Evolutionary conservation across 768 basidiomycete species (phyloP), one percentile per base, ranked within the genome.

Genomic region (Tulasnella sp.): DNA sequence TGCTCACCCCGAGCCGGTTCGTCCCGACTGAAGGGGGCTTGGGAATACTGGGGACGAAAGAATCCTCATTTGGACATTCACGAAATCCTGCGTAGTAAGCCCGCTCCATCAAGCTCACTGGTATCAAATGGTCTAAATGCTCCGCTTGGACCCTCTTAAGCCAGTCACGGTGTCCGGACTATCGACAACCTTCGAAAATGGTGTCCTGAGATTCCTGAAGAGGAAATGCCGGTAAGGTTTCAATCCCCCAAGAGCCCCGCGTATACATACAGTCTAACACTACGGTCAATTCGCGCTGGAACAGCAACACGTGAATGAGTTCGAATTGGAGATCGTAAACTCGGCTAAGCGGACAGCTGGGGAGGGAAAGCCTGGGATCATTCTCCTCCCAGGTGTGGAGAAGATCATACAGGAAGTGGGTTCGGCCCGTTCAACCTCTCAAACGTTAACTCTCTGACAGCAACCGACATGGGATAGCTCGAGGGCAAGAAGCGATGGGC

Each of bases 121-220:
- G 47, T 22, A 26, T 32, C 69, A 22, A 32, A n/a, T 40, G 40
- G 14, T n/a, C 72, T 36, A 8, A 72, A 6, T 9, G 9, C 26
- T 17, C n/a, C 14, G 5, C 16, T 71, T 16, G 19, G 29, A 12
- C 69, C 34, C 39, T 19, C 5, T 8, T 69, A n/a, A 82, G 82
- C 84, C 8, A 87, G 89, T 0, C 93, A 94, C 78, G 93, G 93
- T 22, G 85, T 91, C 66, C 83, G 93, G 72, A 82, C 92, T 14
- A 82, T 85, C 63, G 93, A 95, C 78, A 91, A 91, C 29, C 79
- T 94, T 63, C 86, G 84, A 75, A 88, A 72, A 36, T 72, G 59
- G 62, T 62, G 62, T 41, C 70, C 70, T n/a, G 70, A 72, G 2
- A 72, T 72, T 40, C 70, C 70, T 19, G 59, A 37, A 36, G 59